Conservation (phyloP, 805 yeast genomes). For the Saturnispora silvae region DNA sequence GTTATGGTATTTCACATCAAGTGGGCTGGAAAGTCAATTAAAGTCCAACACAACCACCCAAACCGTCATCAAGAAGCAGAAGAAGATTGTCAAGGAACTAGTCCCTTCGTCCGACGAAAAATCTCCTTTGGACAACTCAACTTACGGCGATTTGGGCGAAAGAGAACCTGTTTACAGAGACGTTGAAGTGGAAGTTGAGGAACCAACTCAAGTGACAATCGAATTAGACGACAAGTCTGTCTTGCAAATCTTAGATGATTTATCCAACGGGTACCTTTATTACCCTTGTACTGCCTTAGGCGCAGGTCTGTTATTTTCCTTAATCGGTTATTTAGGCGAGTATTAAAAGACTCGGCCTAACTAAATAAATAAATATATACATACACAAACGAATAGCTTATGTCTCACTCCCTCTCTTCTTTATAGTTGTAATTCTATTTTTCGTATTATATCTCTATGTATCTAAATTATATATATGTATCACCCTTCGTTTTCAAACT, state of each 20-base stretch:
- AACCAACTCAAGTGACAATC: constrained; percentile 14
- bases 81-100: constrained; percentile 18
- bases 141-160: constrained; percentile 32
- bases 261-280: constrained; percentile 29
- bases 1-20: constrained; percentile 20
- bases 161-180: constrained; percentile 17
- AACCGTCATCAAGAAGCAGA: constrained; percentile 12
- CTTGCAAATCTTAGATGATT: constrained; percentile 22
- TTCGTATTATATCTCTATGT: too few species aligned
- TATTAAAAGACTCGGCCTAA: neutral
- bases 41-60: constrained; percentile 13
- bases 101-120: constrained; percentile 21
- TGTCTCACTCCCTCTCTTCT: too few species aligned
- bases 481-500: neutral
- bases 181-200: constrained; percentile 29
- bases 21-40: constrained; percentile 21
- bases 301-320: constrained; percentile 36
- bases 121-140: constrained; percentile 36
- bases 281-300: constrained; percentile 33
- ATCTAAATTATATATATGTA: neutral
- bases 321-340: constrained; percentile 53
- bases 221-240: constrained; percentile 32
- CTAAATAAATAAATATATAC: too few species aligned
- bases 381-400: too few species aligned
- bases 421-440: too few species aligned